phyloP scores from a whole-genome alignment of 331 rosid genomes.

The Acacia pycnantha region DNA sequence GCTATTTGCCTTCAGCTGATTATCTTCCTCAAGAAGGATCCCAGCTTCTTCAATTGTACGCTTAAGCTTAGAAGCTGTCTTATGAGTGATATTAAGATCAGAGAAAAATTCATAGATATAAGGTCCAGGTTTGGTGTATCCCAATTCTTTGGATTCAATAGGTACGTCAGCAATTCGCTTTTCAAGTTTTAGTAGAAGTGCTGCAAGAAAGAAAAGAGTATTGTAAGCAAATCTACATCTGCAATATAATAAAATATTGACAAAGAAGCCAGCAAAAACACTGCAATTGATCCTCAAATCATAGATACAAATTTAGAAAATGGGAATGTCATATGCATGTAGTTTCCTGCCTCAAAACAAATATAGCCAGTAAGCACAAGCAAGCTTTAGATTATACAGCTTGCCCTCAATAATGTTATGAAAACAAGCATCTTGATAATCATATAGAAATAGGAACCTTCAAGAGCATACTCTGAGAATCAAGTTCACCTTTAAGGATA shows the following conservation, averaged over 20 bases:
- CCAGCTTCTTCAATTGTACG: slow-evolving; percentile 59
- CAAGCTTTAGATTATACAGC: slow-evolving; percentile 3
- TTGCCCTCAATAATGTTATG: slow-evolving; percentile 18
- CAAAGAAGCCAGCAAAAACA: slow-evolving; percentile 27
- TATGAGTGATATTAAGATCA: slow-evolving; percentile 76
- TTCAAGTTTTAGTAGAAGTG: slow-evolving; percentile 92
- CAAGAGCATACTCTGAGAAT: slow-evolving; percentile 24
- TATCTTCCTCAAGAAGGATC: slow-evolving; percentile 79
- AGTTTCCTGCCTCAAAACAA: slow-evolving; percentile 17
- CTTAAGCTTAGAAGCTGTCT: slow-evolving; percentile 61
- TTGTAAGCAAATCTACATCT: background rate
- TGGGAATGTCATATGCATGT: background rate
- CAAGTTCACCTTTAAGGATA: slow-evolving; percentile 76
- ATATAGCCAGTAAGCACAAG: slow-evolving; percentile 27
- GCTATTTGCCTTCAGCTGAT: slow-evolving; percentile 59
- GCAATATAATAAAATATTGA: background rate
- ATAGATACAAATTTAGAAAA: slow-evolving; percentile 15
- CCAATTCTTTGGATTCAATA: slow-evolving; percentile 79
- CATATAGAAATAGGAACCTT: slow-evolving; percentile 25
- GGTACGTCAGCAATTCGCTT: slow-evolving; percentile 87
- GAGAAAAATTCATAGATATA: slow-evolving; percentile 76
- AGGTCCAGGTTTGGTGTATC: slow-evolving; percentile 87
- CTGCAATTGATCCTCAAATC: slow-evolving; percentile 8
- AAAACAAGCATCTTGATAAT: slow-evolving; percentile 18
- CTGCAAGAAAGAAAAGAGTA: slow-evolving; percentile 51